Conservation (phyloP, 2,329 filamentous ascomycete species). For the Nannizziopsis arthrosporioides region DNA sequence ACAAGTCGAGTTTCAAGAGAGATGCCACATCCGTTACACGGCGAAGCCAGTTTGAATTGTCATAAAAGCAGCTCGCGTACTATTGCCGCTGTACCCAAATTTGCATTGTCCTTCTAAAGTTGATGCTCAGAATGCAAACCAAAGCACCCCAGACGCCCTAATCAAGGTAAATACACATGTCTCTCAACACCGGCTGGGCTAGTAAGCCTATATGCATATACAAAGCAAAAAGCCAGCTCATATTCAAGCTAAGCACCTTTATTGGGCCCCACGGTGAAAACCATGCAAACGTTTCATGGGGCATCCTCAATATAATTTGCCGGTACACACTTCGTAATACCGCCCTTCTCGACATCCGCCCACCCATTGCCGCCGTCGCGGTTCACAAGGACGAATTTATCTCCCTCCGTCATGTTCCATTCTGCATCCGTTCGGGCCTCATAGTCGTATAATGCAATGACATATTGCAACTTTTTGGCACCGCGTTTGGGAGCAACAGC, state of each 20-base stretch:
- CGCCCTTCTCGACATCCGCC: slow-evolving; percentile 91
- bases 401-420: slow-evolving; percentile 81
- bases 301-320: slow-evolving; percentile 75
- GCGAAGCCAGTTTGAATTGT: no score
- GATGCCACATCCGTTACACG: no score
- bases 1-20: no score
- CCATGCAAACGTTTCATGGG: background rate
- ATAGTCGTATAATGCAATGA: slow-evolving; percentile 88
- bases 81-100: no score
- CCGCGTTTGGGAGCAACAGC: slow-evolving; percentile 82
- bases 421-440: slow-evolving; percentile 73
- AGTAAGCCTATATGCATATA: slow-evolving; percentile 2
- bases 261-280: background rate
- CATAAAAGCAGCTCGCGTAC: no score
- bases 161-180: background rate
- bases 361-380: slow-evolving; percentile 87
- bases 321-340: slow-evolving; percentile 75
- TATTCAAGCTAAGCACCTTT: background rate
- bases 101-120: no score
- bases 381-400: slow-evolving; percentile 79
- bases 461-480: slow-evolving; percentile 87
- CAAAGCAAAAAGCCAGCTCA: background rate
- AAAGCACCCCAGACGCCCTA: background rate
- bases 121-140: no score
- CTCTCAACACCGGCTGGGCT: slow-evolving; percentile 2